A percentile compares a stretch with the other conserved stretches of the same genome.
These are phyloP conservation scores for Amanita jacksonii DNA, from an alignment of 768 basidiomycete genomes.

Conservation along the genomic window DNA sequence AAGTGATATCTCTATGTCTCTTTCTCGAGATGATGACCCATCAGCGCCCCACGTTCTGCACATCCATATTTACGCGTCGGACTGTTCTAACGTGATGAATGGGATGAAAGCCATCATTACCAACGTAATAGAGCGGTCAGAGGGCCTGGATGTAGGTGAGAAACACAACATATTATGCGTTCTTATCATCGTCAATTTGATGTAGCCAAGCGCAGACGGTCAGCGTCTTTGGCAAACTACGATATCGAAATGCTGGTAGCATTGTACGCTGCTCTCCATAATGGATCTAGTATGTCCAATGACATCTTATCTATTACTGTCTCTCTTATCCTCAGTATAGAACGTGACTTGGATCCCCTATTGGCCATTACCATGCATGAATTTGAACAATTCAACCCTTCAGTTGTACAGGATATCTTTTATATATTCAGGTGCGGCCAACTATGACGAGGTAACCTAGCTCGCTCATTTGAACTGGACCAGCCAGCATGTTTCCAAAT, in stretches of 20 bases:
- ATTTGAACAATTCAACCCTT: slow-evolving; percentile 62
- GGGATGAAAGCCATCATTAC: slow-evolving; percentile 48
- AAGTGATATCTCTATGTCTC: slow-evolving; percentile 28
- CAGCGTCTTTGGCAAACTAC: slow-evolving; percentile 45
- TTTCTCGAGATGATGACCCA: slow-evolving; percentile 20
- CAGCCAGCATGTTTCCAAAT: slow-evolving; percentile 41
- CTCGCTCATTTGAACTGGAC: slow-evolving; percentile 1
- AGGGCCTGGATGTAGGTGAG: slow-evolving; percentile 17
- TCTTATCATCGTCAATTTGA: not conserved
- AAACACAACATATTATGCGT: not conserved
- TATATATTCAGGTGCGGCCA: slow-evolving; percentile 54
- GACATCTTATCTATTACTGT: not conserved
- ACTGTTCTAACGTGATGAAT: slow-evolving; percentile 41
- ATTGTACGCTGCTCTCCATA: slow-evolving; percentile 43
- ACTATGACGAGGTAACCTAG: not conserved
- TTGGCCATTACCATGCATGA: slow-evolving; percentile 60
- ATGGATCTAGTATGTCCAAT: slow-evolving; percentile 24
- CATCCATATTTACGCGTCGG: slow-evolving; percentile 46
- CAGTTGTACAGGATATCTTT: slow-evolving; percentile 58
- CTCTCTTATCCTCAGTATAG: not conserved
- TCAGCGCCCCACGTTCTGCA: slow-evolving; percentile 6
- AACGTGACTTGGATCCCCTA: slow-evolving; percentile 18
- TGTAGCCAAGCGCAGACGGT: slow-evolving; percentile 36
- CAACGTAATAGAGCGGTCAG: slow-evolving; percentile 37
- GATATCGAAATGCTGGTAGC: slow-evolving; percentile 52